phyloP scores from a whole-genome alignment of 257 asterid species.

The Solanum boliviense region DNA sequence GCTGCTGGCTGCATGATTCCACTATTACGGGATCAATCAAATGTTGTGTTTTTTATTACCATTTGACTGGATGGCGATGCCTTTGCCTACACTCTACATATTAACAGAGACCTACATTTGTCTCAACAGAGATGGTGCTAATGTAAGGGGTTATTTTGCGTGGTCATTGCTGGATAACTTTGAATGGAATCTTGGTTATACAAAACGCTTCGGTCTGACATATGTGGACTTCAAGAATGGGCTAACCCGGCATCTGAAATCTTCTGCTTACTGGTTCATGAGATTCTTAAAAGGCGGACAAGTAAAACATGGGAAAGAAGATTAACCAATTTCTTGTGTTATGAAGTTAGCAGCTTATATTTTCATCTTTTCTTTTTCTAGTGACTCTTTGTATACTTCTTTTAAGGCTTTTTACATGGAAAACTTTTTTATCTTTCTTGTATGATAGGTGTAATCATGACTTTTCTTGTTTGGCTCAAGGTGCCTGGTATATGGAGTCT shows the following conservation, averaged over 20 bases:
- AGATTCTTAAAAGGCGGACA: conserved; percentile 22
- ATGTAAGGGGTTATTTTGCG: conserved; percentile 16
- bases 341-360: not conserved
- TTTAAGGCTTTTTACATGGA: not conserved
- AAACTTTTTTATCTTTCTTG: not conserved
- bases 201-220: conserved; percentile 20
- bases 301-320: conserved; percentile 17
- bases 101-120: not conserved
- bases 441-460: not conserved
- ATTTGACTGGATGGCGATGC: not conserved
- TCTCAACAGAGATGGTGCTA: conserved; percentile 10
- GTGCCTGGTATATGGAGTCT: not conserved
- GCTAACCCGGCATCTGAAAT: conserved; percentile 28
- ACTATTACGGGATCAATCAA: not conserved
- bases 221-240: conserved; percentile 35
- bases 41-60: not conserved
- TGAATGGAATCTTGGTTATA: conserved; percentile 19
- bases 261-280: conserved; percentile 48
- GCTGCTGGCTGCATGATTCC: not conserved
- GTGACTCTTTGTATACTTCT: not conserved
- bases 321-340: conserved; percentile 6
- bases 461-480: not conserved
- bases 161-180: conserved; percentile 21
- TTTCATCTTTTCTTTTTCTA: not conserved
- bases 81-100: not conserved